Conservation (phyloP, 2,329 filamentous ascomycete genomes). For the Ceratocystis smalleyi region DNA sequence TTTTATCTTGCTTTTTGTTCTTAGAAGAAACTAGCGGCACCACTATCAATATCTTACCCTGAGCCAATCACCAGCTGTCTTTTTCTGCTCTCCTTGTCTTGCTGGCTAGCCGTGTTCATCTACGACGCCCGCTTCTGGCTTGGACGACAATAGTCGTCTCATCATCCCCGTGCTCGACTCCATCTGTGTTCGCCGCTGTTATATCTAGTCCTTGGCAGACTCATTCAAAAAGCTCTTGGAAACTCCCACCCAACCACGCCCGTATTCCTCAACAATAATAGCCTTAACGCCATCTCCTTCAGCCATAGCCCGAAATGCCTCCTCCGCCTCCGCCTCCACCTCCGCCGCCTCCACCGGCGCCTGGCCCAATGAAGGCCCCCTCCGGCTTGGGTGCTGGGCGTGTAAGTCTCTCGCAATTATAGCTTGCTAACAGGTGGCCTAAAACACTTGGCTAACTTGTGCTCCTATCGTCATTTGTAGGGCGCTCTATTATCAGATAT, state of each 20-base stretch:
- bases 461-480: slow-evolving; percentile 31
- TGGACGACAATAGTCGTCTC: background rate
- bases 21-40: background rate
- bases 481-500: slow-evolving; percentile 81
- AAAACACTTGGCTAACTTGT: slow-evolving; percentile 16
- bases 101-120: background rate
- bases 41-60: background rate
- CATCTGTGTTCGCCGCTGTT: background rate
- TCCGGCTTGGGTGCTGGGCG: background rate
- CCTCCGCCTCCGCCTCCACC: slow-evolving; percentile 54
- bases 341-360: slow-evolving; percentile 39
- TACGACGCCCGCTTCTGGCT: background rate
- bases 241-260: background rate
- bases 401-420: background rate
- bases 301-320: slow-evolving; percentile 55
- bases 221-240: background rate
- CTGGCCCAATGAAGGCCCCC: slow-evolving; percentile 44
- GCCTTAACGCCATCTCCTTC: slow-evolving; percentile 19
- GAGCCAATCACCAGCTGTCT: background rate
- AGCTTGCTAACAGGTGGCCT: background rate
- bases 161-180: background rate
- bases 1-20: background rate
- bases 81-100: background rate
- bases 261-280: too few species aligned
- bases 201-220: background rate